A percentile compares a stretch with the other conserved stretches of the same genome.
Evolutionary conservation across 2,329 filamentous ascomycete genomes (phyloP).

Genomic region (Beauveria asiatica): DNA sequence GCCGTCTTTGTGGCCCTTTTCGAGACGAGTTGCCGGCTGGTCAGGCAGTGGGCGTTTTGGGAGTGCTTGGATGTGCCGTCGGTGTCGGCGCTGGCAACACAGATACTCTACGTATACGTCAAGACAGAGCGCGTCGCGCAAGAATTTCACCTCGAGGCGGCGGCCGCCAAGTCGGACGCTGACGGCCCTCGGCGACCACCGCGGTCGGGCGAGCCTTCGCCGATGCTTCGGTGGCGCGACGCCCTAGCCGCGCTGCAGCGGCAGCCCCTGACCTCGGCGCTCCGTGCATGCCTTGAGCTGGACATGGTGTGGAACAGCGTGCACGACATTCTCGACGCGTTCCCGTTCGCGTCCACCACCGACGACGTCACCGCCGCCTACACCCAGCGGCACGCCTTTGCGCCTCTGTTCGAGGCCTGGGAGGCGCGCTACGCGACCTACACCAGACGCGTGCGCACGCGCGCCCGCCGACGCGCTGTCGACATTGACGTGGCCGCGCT

Average conservation of each 20-base stretch:
- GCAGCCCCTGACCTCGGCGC: not conserved
- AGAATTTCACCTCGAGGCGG: not conserved
- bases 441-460: too few relatives aligned
- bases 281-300: not conserved
- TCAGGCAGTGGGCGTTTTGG: not conserved
- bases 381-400: not conserved
- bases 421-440: not conserved
- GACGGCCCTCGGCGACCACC: not conserved
- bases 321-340: not conserved
- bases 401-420: not conserved
- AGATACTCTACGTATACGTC: not conserved
- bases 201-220: not conserved
- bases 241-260: not conserved
- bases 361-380: not conserved
- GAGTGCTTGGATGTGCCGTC: not conserved
- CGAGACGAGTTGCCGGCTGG: not conserved
- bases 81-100: not conserved
- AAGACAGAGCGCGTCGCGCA: not conserved
- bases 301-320: conserved; percentile 2
- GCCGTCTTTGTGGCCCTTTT: not conserved
- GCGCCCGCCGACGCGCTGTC: not conserved
- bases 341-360: not conserved
- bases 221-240: not conserved
- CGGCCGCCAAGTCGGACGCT: not conserved
- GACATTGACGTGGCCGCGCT: not conserved